phyloP scores from a whole-genome alignment of 139 green algal genomes.

The Coccomyxa sp. region DNA sequence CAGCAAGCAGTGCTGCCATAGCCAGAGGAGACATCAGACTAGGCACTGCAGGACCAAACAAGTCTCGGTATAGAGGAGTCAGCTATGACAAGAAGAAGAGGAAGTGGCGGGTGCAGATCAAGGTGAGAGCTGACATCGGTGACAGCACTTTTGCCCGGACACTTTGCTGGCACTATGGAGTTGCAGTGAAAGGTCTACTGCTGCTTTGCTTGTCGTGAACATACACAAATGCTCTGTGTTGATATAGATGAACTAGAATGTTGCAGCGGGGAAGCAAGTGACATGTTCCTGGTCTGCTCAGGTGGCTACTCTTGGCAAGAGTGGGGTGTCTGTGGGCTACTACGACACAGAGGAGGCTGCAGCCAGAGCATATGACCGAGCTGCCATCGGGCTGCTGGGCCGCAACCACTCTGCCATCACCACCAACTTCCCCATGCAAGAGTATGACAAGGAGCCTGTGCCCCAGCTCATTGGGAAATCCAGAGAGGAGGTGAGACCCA shows the following conservation, averaged over 20 bases:
- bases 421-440: slow-evolving; percentile 43
- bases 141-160: neutral
- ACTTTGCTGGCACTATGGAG: no score
- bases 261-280: no score
- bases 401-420: slow-evolving; percentile 38
- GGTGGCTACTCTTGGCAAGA: slow-evolving; percentile 60
- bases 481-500: slow-evolving; percentile 46
- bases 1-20: no score
- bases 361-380: slow-evolving; percentile 55
- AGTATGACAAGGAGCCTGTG: slow-evolving; percentile 38
- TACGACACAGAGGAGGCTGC: slow-evolving; percentile 58
- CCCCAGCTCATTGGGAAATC: slow-evolving; percentile 52
- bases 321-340: slow-evolving; percentile 59
- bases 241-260: no score
- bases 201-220: neutral
- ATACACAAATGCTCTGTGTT: no score
- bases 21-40: no score
- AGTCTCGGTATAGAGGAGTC: slow-evolving; percentile 60
- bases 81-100: slow-evolving; percentile 74
- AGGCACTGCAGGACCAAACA: slow-evolving; percentile 21
- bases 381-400: slow-evolving; percentile 68
- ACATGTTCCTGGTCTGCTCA: slow-evolving; percentile 11
- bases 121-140: slow-evolving; percentile 36
- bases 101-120: slow-evolving; percentile 78
- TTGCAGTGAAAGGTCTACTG: neutral